phyloP scores from a whole-genome alignment of 345 rosid species.

The Melaleuca quinquenervia region DNA sequence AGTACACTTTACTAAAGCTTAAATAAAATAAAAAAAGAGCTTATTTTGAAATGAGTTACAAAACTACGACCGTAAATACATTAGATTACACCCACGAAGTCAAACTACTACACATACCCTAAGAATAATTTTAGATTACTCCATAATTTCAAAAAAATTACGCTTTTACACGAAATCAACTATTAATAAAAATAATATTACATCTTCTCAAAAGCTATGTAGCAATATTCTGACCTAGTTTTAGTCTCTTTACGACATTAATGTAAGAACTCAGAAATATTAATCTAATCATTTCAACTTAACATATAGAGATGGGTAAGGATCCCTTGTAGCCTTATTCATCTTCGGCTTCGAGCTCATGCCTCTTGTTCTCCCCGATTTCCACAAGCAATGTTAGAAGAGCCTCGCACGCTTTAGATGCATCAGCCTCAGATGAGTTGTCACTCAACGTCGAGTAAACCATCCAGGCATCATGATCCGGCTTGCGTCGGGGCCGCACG shows the following conservation, averaged over 20 bases:
- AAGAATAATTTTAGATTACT: not conserved
- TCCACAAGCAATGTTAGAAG: conserved; percentile 76
- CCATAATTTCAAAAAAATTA: not conserved
- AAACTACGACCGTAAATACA: not conserved
- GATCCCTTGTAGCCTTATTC: not conserved
- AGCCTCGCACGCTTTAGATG: conserved; percentile 90
- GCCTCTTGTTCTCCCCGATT: conserved; percentile 44
- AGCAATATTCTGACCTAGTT: not conserved
- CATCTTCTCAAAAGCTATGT: not conserved
- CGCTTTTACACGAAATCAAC: not conserved
- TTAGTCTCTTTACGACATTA: not conserved
- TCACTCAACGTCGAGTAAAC: conserved; percentile 82
- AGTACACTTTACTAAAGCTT: not conserved
- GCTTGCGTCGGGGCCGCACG: conserved; percentile 66
- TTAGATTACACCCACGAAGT: not conserved
- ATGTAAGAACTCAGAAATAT: not conserved
- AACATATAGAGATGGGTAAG: not conserved
- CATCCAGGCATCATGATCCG: conserved; percentile 99
- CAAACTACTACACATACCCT: not conserved
- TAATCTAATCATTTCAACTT: too few relatives aligned
- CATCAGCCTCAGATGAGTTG: conserved; percentile 51
- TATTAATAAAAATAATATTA: too few relatives aligned
- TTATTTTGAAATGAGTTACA: too few relatives aligned
- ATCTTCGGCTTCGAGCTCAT: conserved; percentile 6
- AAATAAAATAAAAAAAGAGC: not conserved